Base-by-base conservation (phyloP, 495 filamentous ascomycete genomes). In the Aspergillus biplanus region DNA sequence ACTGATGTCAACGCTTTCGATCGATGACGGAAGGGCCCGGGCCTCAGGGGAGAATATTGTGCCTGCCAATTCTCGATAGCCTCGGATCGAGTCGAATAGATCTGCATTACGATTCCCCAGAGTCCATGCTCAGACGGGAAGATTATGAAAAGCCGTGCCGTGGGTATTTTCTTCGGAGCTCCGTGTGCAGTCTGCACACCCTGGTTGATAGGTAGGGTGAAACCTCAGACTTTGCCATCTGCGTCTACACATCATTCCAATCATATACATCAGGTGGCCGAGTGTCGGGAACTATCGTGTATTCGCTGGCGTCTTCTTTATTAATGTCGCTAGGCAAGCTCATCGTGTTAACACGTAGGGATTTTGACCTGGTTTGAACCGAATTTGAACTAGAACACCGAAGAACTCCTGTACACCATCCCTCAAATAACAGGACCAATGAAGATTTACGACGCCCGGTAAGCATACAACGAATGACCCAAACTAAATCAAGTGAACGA, bases 1-100 rank as follows among this genome's bases (percentile, higher is more conserved):
- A 78, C 75, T 79, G 77, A 82, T 78, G 75, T 78, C 75, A 82
- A 66, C 71, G 62, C 47, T 67, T 33, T 63, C 62, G 65, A 66
- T 69, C 52, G 61, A 68, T 69, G 69, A 71, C 77, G 75, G 76
- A 73, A 74, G 63, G 59, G 67, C 59, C 71, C 74, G 77, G 75
- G 69, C 63, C 34, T 64, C 44, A 56, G 62, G 54, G 56, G 52
- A 52, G 48, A 65, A 61, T 47, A 55, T 56, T 61, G 49, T 64
- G 52, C 60, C 59, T 65, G 52, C 47, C 49, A 52, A 67, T 67
- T 50, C 61, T 69, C 62, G 47, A 73, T 77, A 79, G 71, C 77
- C 75, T 77, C 75, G 77, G 77, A 73, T 65, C 63, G 33, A 52
- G 48, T 37, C 39, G 50, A 57, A 33, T 49, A 54, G 56, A 59